These are phyloP conservation scores for Wickerhamomyces tratensis DNA, from an alignment of 805 yeast genomes.

Conservation along the genomic window DNA sequence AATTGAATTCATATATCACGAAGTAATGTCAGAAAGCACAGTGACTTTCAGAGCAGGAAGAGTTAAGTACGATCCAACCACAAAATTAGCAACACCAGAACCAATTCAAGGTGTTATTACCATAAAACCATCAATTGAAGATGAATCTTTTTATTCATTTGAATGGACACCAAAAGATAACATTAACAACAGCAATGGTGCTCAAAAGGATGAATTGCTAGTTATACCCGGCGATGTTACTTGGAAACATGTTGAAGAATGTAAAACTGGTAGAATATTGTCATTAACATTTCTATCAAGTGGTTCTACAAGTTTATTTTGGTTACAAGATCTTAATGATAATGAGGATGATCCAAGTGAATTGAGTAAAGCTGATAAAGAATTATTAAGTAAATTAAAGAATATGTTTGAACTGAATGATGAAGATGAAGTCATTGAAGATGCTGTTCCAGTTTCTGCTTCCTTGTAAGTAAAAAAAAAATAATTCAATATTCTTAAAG, in stretches of 20 bases:
- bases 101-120: constrained; percentile 59
- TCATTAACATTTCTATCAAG: constrained; percentile 55
- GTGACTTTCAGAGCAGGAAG: constrained; percentile 68
- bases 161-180: constrained; percentile 62
- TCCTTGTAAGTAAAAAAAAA: too few relatives aligned
- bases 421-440: constrained; percentile 20
- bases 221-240: constrained; percentile 82
- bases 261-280: constrained; percentile 71
- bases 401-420: constrained; percentile 35
- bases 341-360: constrained; percentile 49
- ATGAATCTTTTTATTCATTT: constrained; percentile 61
- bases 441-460: background rate
- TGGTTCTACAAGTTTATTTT: constrained; percentile 44
- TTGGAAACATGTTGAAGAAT: constrained; percentile 59
- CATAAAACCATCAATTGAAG: constrained; percentile 55
- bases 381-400: constrained; percentile 36
- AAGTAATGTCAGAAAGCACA: background rate
- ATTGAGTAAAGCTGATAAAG: constrained; percentile 50
- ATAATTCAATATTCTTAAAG: background rate
- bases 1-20: background rate
- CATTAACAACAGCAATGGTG: constrained; percentile 19
- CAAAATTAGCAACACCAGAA: constrained; percentile 59
- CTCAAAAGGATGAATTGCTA: constrained; percentile 50
- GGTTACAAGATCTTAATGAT: constrained; percentile 70
- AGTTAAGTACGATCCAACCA: constrained; percentile 51